Base-by-base conservation (phyloP, 1,139 yeast genomes). In the Magnusiomyces tetraspermus region DNA sequence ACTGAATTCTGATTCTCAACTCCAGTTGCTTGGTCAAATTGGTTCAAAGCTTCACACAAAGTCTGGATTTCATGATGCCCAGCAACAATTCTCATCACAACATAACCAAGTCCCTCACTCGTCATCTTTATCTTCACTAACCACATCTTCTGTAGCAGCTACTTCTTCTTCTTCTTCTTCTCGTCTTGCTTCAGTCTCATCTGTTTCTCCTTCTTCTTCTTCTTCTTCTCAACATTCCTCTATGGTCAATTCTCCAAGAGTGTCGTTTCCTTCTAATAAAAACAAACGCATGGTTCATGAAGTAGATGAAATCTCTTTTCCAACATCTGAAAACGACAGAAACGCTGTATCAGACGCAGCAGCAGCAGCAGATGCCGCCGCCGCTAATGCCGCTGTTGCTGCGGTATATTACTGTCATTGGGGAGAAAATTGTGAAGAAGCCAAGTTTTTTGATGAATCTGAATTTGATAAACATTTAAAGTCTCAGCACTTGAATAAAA, bases 401-500 rank as follows among this genome's bases (percentile, higher is more conserved):
- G 22, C 45, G 10, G 23, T 23, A 4, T 36, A 10, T 36, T 67
- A 67, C 56, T 68, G 72, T 52, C 72, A 68, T 55, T 68, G 72
- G 71, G 69, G 65, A 46, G 61, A 63, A 45, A 68, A 67, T 43
- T 59, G 62, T 45, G 64, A 61, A 24, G 63, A 65, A 31, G 64
- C 61, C 19, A 58, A 57, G 36, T 67, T 68, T 53, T 51, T 54
- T 41, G 58, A 55, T 41, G 65, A 61, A 49, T 43, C 53, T 10
- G 71, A 67, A 15, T 60, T 68, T 23, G 68, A 65, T 48, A 56
- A 55, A 28, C 71, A 68, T 55, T 49, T 68, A 50, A 55, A 57
- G 31, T 64, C 61, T 38, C 54, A 54, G 41, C 58, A 53, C 36
- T 33, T 50, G 13, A 36, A 42, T 15, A n/a, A n/a, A n/a, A n/a